phyloP scores from a whole-genome alignment of 352 stramenopile species.

The Salisapilia sapeloensis region DNA sequence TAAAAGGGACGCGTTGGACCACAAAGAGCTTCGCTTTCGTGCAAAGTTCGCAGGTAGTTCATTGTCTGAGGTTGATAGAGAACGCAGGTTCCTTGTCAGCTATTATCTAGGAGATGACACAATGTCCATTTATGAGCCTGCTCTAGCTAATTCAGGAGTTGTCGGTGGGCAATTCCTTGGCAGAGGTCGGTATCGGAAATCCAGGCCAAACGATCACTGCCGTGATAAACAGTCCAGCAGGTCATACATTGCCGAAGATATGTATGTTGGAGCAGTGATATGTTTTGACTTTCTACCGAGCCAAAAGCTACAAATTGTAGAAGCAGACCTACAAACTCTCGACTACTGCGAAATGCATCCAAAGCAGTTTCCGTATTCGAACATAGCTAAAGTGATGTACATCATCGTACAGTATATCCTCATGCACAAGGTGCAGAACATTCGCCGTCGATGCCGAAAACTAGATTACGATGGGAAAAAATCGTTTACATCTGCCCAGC shows the following conservation, averaged over 20 bases:
- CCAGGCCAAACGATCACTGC: slow-evolving; percentile 1
- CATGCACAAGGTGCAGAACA: neutral
- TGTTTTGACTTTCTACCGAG: slow-evolving; percentile 51
- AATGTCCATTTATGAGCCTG: slow-evolving; percentile 54
- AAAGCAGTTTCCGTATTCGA: slow-evolving; percentile 44
- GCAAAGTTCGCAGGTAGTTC: slow-evolving; percentile 29
- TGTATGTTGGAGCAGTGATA: slow-evolving; percentile 54
- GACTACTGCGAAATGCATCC: slow-evolving; percentile 58
- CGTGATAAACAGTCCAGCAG: slow-evolving; percentile 15
- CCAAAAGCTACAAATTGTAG: slow-evolving; percentile 50
- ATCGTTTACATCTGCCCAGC: too few relatives aligned
- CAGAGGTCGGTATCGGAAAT: slow-evolving; percentile 46
- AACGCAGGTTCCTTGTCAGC: slow-evolving; percentile 59
- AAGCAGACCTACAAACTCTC: slow-evolving; percentile 58
- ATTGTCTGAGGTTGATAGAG: slow-evolving; percentile 13
- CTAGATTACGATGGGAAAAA: slow-evolving; percentile 7
- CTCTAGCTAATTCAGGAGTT: slow-evolving; percentile 46
- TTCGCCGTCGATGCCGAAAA: slow-evolving; percentile 21
- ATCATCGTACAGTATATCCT: slow-evolving; percentile 1
- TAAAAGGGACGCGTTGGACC: slow-evolving; percentile 22
- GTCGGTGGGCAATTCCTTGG: slow-evolving; percentile 55
- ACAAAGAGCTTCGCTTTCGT: slow-evolving; percentile 59
- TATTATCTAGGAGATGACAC: slow-evolving; percentile 73
- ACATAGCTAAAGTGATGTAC: slow-evolving; percentile 17
- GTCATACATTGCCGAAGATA: slow-evolving; percentile 31